Evolutionary conservation across 1,139 yeast genomes (phyloP).

Genomic region (Sugiyamaella xylanicola): DNA sequence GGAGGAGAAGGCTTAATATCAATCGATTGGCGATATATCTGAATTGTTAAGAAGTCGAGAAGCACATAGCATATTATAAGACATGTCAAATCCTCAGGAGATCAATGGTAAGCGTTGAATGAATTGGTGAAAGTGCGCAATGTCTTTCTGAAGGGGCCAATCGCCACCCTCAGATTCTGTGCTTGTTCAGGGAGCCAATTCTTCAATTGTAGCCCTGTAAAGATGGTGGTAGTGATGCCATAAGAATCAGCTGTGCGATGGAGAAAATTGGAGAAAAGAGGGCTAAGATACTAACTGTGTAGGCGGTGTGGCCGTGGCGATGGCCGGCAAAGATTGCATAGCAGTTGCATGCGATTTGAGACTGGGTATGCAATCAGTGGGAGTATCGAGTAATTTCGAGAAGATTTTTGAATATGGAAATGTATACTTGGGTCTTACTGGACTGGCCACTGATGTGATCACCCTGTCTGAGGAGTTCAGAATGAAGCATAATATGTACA

Average conservation of each 20-base stretch:
- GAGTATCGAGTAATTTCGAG: slow-evolving; percentile 89
- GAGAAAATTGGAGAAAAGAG: background rate
- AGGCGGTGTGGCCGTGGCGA: slow-evolving; percentile 97
- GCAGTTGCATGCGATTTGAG: slow-evolving; percentile 97
- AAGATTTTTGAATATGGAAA: slow-evolving; percentile 85
- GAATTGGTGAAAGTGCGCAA: background rate
- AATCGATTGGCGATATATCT: background rate
- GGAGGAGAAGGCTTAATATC: background rate
- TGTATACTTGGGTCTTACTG: slow-evolving; percentile 88
- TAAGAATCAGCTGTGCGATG: background rate
- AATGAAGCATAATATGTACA: slow-evolving; percentile 83
- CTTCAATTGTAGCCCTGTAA: background rate
- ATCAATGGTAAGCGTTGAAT: slow-evolving; percentile 38
- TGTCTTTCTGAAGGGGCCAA: background rate
- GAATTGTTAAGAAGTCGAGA: background rate
- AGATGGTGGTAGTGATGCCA: no score
- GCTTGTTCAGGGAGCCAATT: background rate
- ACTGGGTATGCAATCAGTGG: slow-evolving; percentile 90
- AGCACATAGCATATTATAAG: background rate
- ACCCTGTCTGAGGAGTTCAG: slow-evolving; percentile 82
- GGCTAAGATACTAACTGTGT: slow-evolving; percentile 10
- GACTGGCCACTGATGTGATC: slow-evolving; percentile 90
- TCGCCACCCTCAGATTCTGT: background rate
- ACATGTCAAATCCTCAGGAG: slow-evolving; percentile 42
- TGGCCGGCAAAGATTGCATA: slow-evolving; percentile 98